Base-by-base conservation (phyloP, 345 rosid species). In the Erodium maritimum region DNA sequence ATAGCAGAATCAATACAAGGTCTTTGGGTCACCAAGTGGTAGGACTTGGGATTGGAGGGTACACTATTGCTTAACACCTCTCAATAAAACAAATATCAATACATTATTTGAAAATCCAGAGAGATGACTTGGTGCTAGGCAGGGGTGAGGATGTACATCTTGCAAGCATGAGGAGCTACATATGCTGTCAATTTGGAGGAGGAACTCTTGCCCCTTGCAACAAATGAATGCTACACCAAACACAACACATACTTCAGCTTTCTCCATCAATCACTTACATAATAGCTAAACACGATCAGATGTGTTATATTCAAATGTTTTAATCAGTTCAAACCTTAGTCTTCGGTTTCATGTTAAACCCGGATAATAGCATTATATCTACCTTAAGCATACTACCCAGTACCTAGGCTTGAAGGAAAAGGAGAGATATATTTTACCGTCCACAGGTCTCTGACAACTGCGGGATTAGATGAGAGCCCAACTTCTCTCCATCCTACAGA, bases 401-500 rank as follows among this genome's bases (percentile, higher is more conserved):
- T n/a, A 12, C 19, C 21, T 6, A 8, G 19, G 7, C 23, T 11
- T 1, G 16, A 53, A 19, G 17, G 21, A 13, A 9, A 12, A 14
- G 18, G 19, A 18, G 24, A 23, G 45, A 17, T 1, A 17, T 7
- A 25, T 25, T 7, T 2, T 71, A 83, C 86, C 68, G 56, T 64
- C 89, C 83, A 78, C 34, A 83, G 65, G 51, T 78, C 86, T 54
- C 79, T 59, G 57, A 71, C 67, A 17, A 51, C 14, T 11, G 62
- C 77, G 5, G 57, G 54, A 6, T 19, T 56, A 1, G 54, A 61
- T 10, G 75, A 29, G 25, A 80, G 73, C 21, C 82, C 82, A n/a
- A 78, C 51, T 60, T 76, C 89, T 23, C 71, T 69, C 83, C 80
- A 80, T 23, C 56, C 37, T 1, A 77, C 82, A 20, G 77, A 52